phyloP scores from a whole-genome alignment of 495 filamentous ascomycete species.

The Penicillium nucicola region DNA sequence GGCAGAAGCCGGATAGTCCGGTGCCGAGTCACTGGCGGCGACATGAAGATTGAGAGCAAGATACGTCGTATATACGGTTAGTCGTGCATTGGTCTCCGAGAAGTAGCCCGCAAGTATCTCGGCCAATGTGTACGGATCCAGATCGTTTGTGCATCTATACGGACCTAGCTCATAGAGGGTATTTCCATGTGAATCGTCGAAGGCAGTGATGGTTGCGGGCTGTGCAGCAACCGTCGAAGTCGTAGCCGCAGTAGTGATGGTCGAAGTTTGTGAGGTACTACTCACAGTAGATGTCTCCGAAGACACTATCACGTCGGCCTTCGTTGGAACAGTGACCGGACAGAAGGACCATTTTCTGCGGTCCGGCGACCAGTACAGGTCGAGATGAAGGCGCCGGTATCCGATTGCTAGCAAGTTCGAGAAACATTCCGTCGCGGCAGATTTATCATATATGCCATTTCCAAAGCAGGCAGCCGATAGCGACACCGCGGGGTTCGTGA shows the following conservation, averaged over 20 bases:
- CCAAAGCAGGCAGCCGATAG: constrained; percentile 58
- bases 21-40: constrained; percentile 39
- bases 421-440: constrained; percentile 48
- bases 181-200: constrained; percentile 28
- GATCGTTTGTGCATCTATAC: constrained; percentile 52
- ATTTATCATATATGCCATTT: constrained; percentile 45
- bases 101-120: constrained; percentile 50
- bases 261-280: constrained; percentile 10
- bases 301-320: constrained; percentile 22
- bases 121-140: constrained; percentile 45
- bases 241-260: constrained; percentile 15
- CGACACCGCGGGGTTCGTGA: constrained; percentile 53
- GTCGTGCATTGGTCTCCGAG: constrained; percentile 38
- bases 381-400: constrained; percentile 57
- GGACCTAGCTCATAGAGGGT: constrained; percentile 50
- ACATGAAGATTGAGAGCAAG: constrained; percentile 60
- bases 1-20: constrained; percentile 34
- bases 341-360: constrained; percentile 56
- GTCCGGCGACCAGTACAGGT: constrained; percentile 61
- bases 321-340: constrained; percentile 42
- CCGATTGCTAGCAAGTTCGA: constrained; percentile 59
- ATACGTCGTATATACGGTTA: constrained; percentile 45
- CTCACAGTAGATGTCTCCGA: constrained; percentile 18
- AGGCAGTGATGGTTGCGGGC: constrained; percentile 23
- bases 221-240: constrained; percentile 26